Evolutionary conservation across 805 yeast species (phyloP).

Genomic region (Metschnikowia henanensis): DNA sequence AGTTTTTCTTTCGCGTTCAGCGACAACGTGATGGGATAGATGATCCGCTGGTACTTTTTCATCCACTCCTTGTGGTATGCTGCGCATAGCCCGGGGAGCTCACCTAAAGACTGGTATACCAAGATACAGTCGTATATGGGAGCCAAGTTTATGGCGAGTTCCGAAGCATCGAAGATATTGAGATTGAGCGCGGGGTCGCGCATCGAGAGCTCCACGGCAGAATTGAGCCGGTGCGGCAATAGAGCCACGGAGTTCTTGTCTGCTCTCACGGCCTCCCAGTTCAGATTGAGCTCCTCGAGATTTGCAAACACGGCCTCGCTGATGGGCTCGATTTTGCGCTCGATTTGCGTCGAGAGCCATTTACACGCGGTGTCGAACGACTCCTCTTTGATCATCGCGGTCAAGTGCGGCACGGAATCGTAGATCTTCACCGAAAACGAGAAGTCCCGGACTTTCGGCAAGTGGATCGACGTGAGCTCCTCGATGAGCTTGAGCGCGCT

Average conservation of each 20-base stretch:
- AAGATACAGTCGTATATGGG: conserved; percentile 80
- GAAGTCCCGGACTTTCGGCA: conserved; percentile 69
- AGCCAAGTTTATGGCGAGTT: conserved; percentile 53
- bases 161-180: conserved; percentile 47
- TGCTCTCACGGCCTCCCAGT: conserved; percentile 55
- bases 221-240: conserved; percentile 67
- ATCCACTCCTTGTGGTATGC: conserved; percentile 72
- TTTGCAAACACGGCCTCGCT: conserved; percentile 59
- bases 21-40: conserved; percentile 57
- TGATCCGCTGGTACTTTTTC: conserved; percentile 65
- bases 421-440: conserved; percentile 75
- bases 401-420: conserved; percentile 74
- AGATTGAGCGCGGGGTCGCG: conserved; percentile 55
- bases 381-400: conserved; percentile 70
- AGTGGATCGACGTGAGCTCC: conserved; percentile 65
- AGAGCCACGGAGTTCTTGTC: conserved; percentile 41
- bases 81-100: conserved; percentile 55
- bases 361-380: conserved; percentile 64
- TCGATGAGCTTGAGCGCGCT: conserved; percentile 84
- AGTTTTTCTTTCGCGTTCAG: conserved; percentile 26
- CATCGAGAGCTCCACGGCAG: conserved; percentile 80
- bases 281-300: conserved; percentile 53
- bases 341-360: conserved; percentile 62
- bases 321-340: conserved; percentile 55
- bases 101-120: conserved; percentile 75